Percentiles rank a stretch among this genome's conserved stretches.
Evolutionary conservation across 225 moss, liverwort and hornwort species (phyloP).

Genomic region (Neckera pumila): DNA sequence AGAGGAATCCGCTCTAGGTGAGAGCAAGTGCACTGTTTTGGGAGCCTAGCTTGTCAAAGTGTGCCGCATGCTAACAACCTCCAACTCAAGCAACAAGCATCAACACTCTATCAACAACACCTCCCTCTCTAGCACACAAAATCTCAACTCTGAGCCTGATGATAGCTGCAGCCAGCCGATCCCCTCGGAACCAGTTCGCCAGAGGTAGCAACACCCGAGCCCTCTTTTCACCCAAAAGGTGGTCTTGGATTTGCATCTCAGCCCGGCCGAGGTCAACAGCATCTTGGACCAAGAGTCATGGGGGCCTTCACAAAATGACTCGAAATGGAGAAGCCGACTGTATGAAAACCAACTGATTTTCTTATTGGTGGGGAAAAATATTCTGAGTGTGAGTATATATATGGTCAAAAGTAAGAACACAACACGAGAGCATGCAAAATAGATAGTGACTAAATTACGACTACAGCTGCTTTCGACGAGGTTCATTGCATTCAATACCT

Average conservation of each 20-base stretch:
- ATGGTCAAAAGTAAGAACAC: too few relatives aligned
- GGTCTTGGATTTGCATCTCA: conserved; percentile 17
- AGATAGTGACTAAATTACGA: too few relatives aligned
- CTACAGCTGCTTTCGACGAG: too few relatives aligned
- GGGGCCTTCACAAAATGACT: background rate
- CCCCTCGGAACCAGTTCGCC: background rate
- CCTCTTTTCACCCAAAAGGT: conserved; percentile 21
- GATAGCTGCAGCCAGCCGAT: conserved; percentile 15
- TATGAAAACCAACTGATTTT: background rate
- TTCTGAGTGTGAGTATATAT: too few relatives aligned
- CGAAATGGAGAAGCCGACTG: conserved; percentile 6
- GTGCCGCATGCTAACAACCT: conserved; percentile 70
- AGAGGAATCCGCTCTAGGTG: conserved; percentile 75
- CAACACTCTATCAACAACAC: background rate
- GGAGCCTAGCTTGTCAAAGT: conserved; percentile 92
- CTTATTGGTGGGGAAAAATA: too few relatives aligned
- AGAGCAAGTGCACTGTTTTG: conserved; percentile 81
- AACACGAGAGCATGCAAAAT: too few relatives aligned
- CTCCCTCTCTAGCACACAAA: background rate
- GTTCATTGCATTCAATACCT: too few relatives aligned
- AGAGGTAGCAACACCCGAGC: background rate
- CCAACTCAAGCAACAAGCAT: background rate
- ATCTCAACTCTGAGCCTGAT: background rate
- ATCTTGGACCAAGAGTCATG: background rate
- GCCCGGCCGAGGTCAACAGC: background rate